A percentile compares a stretch with the other conserved stretches of the same genome.
phyloP scores from a whole-genome alignment of 495 filamentous ascomycete species.

The Neurospora sp. region DNA sequence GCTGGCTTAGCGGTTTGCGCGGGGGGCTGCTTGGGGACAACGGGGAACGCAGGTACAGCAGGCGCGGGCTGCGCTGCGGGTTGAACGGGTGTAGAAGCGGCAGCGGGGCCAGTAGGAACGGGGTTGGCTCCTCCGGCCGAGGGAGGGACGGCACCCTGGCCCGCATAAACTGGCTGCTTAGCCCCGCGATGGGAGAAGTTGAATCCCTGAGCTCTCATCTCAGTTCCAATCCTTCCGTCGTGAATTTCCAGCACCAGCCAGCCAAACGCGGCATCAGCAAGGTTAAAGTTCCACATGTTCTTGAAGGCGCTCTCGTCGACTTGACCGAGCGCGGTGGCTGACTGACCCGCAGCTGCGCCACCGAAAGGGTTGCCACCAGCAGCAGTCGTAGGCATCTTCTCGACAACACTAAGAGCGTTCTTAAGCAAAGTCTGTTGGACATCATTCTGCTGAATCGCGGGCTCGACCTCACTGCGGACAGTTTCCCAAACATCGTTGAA shows the following conservation, averaged over 20 bases:
- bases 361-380: constrained; percentile 96
- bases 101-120: constrained; percentile 19
- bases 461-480: constrained; percentile 87
- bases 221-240: constrained; percentile 86
- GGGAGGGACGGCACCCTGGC: constrained; percentile 25
- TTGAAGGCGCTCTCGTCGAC: constrained; percentile 99
- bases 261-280: constrained; percentile 95
- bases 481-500: constrained; percentile 99
- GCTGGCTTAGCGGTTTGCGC: constrained; percentile 31
- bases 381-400: constrained; percentile 90
- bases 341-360: constrained; percentile 60
- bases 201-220: constrained; percentile 98
- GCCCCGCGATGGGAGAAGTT: constrained; percentile 90
- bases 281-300: constrained; percentile 99
- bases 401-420: constrained; percentile 81
- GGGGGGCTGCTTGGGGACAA: constrained; percentile 12
- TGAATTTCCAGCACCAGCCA: constrained; percentile 93
- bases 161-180: constrained; percentile 37
- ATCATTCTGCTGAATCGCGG: constrained; percentile 84
- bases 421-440: constrained; percentile 82
- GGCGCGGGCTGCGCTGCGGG: constrained; percentile 18
- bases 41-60: constrained; percentile 13
- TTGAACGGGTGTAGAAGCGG: constrained; percentile 14
- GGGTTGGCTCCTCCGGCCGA: constrained; percentile 22
- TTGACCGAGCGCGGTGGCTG: constrained; percentile 58